These are phyloP conservation scores for Neurospora sp. DNA, from an alignment of 495 filamentous ascomycete genomes.

Conservation along the genomic window DNA sequence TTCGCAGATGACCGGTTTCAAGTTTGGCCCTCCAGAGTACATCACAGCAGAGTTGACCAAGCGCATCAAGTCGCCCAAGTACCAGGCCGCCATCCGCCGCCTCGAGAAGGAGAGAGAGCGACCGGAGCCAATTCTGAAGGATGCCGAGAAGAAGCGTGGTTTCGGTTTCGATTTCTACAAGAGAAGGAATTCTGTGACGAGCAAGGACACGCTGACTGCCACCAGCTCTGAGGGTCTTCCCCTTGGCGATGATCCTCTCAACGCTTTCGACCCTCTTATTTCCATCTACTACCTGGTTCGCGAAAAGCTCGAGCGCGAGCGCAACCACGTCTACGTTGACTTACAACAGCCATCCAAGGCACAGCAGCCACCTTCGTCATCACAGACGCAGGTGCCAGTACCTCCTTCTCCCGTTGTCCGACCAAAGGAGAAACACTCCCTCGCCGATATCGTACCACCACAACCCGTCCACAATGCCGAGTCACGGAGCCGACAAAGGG, in stretches of 20 bases:
- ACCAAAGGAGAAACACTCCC: slow-evolving; percentile 26
- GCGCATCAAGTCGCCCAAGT: slow-evolving; percentile 82
- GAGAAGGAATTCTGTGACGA: slow-evolving; percentile 75
- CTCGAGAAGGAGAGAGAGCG: slow-evolving; percentile 53
- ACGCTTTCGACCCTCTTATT: slow-evolving; percentile 85
- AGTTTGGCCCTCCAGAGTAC: slow-evolving; percentile 80
- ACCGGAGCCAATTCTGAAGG: slow-evolving; percentile 46
- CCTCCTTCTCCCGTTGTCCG: slow-evolving; percentile 36
- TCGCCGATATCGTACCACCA: slow-evolving; percentile 66
- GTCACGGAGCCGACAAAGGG: slow-evolving; percentile 70
- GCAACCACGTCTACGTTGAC: slow-evolving; percentile 10
- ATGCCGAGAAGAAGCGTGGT: slow-evolving; percentile 72
- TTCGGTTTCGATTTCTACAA: slow-evolving; percentile 97
- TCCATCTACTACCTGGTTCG: slow-evolving; percentile 94
- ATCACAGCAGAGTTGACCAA: slow-evolving; percentile 75
- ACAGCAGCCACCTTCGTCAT: slow-evolving; percentile 13
- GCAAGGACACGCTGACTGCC: slow-evolving; percentile 80
- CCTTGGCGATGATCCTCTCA: slow-evolving; percentile 77
- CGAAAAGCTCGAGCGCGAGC: slow-evolving; percentile 86
- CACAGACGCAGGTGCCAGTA: slow-evolving; percentile 10
- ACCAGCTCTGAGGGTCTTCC: slow-evolving; percentile 76
- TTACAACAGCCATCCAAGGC: slow-evolving; percentile 15
- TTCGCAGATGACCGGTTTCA: slow-evolving; percentile 93
- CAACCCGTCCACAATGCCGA: slow-evolving; percentile 89
- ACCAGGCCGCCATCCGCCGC: slow-evolving; percentile 66